phyloP scores from a whole-genome alignment of 2,329 filamentous ascomycete species.

The Alternaria longipes region DNA sequence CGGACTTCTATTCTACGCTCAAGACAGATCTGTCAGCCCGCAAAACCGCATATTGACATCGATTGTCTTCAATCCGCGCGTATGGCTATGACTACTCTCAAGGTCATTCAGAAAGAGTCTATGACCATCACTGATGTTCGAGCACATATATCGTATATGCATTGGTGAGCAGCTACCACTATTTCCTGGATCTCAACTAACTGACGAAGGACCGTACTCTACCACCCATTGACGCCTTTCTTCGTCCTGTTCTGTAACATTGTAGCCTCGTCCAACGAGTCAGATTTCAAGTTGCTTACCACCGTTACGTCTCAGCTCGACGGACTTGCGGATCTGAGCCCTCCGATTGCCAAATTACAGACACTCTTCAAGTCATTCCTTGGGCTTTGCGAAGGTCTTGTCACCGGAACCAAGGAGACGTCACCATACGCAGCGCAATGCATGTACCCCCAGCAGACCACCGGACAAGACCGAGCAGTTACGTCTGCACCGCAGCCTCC shows the following conservation, averaged over 20 bases:
- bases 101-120: constrained; percentile 23
- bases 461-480: not conserved
- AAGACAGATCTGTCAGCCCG: constrained; percentile 27
- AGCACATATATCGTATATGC: constrained; percentile 27
- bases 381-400: constrained; percentile 21
- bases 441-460: not conserved
- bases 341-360: constrained; percentile 26
- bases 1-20: constrained; percentile 33
- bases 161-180: constrained; percentile 20
- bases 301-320: constrained; percentile 25
- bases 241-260: constrained; percentile 36
- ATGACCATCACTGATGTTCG: constrained; percentile 20
- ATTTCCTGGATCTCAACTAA: not conserved
- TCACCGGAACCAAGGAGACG: constrained; percentile 4
- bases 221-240: constrained; percentile 32
- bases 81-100: constrained; percentile 28
- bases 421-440: not conserved
- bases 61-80: constrained; percentile 25
- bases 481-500: not conserved
- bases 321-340: constrained; percentile 16
- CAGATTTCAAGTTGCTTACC: constrained; percentile 26
- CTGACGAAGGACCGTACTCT: constrained; percentile 29
- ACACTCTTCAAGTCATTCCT: constrained; percentile 28
- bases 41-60: constrained; percentile 14
- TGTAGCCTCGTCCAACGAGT: constrained; percentile 24